Evolutionary conservation across 2,329 filamentous ascomycete species (phyloP).

Genomic region (Hymenoscyphus scutula): DNA sequence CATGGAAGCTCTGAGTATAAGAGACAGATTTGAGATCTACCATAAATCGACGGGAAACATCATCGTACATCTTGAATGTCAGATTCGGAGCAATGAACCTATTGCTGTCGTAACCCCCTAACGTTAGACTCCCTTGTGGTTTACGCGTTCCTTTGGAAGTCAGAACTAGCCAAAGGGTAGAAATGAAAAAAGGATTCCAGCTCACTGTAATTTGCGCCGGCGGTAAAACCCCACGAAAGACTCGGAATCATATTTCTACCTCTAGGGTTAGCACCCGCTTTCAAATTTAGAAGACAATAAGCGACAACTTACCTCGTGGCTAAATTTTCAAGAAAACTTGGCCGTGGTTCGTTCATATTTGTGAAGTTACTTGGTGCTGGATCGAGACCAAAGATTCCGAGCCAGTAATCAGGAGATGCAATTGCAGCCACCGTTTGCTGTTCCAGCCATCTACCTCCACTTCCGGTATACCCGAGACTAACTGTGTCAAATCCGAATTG

Average conservation of each 20-base stretch:
- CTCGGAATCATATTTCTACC: slow-evolving; percentile 36
- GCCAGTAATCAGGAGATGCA: slow-evolving; percentile 19
- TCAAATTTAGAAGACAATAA: not conserved
- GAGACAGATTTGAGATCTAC: slow-evolving; percentile 3
- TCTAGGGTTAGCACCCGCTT: not conserved
- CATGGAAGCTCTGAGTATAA: no score
- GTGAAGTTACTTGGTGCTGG: slow-evolving; percentile 39
- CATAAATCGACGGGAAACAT: slow-evolving; percentile 28
- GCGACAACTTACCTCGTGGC: slow-evolving; percentile 28
- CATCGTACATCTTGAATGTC: slow-evolving; percentile 37
- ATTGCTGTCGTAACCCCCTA: slow-evolving; percentile 42
- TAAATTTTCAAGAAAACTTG: slow-evolving; percentile 38
- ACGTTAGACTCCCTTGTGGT: slow-evolving; percentile 39
- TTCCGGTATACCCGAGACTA: slow-evolving; percentile 9
- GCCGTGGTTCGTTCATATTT: slow-evolving; percentile 36
- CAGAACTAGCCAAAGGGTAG: no score
- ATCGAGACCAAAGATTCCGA: slow-evolving; percentile 40
- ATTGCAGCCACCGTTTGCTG: slow-evolving; percentile 10
- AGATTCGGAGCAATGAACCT: slow-evolving; percentile 39
- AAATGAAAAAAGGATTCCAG: not conserved
- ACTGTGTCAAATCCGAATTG: slow-evolving; percentile 6
- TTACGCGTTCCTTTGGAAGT: slow-evolving; percentile 24
- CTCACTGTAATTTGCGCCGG: slow-evolving; percentile 40
- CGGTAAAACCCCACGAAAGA: slow-evolving; percentile 42
- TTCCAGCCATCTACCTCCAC: slow-evolving; percentile 24